These are phyloP conservation scores for Alternaria burnsii DNA, from an alignment of 2,329 filamentous ascomycete species.

Conservation along the genomic window DNA sequence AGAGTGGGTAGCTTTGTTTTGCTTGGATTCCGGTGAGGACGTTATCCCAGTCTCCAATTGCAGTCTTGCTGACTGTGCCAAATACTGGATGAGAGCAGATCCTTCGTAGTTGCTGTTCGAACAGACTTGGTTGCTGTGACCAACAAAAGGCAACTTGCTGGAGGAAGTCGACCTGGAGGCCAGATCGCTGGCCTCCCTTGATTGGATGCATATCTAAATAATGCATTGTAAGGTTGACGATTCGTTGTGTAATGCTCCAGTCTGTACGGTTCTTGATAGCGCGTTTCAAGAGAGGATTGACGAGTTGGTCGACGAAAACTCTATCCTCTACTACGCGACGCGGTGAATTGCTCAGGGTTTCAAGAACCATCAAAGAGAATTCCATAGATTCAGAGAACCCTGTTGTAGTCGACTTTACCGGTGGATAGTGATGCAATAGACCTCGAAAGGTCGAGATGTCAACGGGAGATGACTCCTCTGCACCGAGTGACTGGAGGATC, in stretches of 20 bases:
- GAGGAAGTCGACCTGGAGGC: constrained; percentile 18
- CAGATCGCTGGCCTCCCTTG: constrained; percentile 7
- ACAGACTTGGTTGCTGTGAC: constrained; percentile 31
- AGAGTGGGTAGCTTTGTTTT: constrained; percentile 26
- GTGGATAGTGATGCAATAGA: constrained; percentile 23
- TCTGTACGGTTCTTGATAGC: constrained; percentile 26
- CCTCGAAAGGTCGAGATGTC: constrained; percentile 10
- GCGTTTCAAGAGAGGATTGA: constrained; percentile 33
- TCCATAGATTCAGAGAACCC: constrained; percentile 40
- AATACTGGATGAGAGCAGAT: constrained; percentile 12
- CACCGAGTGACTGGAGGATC: constrained; percentile 19
- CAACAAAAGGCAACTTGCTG: constrained; percentile 35
- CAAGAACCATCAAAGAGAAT: constrained; percentile 33
- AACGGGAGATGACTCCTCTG: background rate
- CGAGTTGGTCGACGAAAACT: constrained; percentile 25
- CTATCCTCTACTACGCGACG: constrained; percentile 6
- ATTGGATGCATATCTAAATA: constrained; percentile 28
- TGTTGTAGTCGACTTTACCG: background rate
- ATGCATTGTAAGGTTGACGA: constrained; percentile 24
- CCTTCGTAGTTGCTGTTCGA: constrained; percentile 24
- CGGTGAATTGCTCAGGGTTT: constrained; percentile 13
- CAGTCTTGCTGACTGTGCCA: background rate
- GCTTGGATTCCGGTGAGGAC: constrained; percentile 17
- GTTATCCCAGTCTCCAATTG: constrained; percentile 1
- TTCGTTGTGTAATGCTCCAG: constrained; percentile 26